These are phyloP conservation scores for Ogataea paraovalis DNA, from an alignment of 805 yeast species.

Conservation along the genomic window DNA sequence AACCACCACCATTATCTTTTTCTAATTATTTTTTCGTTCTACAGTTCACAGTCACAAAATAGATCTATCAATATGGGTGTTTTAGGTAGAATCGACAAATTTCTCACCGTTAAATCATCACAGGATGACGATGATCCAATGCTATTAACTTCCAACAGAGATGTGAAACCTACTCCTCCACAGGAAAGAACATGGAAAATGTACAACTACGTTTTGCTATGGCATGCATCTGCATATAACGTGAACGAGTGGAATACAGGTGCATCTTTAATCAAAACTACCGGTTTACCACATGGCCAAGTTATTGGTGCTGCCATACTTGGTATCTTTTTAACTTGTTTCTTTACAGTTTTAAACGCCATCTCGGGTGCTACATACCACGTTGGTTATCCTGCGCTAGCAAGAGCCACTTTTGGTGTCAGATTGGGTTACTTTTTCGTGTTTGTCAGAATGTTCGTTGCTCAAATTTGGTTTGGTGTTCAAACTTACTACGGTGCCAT, in stretches of 20 bases:
- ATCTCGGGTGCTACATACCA: slow-evolving; percentile 26
- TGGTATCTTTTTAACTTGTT: slow-evolving; percentile 10
- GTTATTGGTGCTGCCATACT: slow-evolving; percentile 16
- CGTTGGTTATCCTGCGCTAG: slow-evolving; percentile 35
- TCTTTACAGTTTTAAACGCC: slow-evolving; percentile 17
- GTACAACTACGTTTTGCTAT: slow-evolving; percentile 22
- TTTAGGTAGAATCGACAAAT: slow-evolving; percentile 25
- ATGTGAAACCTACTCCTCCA: slow-evolving; percentile 35
- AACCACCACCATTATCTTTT: no score
- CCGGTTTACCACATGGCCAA: slow-evolving; percentile 19
- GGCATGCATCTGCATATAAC: slow-evolving; percentile 25
- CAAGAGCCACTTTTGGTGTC: slow-evolving; percentile 36
- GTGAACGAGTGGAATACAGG: slow-evolving; percentile 31
- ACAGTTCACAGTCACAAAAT: no score
- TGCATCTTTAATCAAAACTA: slow-evolving; percentile 22
- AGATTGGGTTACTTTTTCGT: slow-evolving; percentile 33
- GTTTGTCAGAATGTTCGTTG: slow-evolving; percentile 33
- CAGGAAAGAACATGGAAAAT: slow-evolving; percentile 35
- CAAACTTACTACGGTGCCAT: slow-evolving; percentile 35
- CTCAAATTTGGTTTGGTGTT: slow-evolving; percentile 38
- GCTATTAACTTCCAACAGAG: slow-evolving; percentile 31
- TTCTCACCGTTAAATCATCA: slow-evolving; percentile 10
- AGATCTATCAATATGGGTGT: slow-evolving; percentile 17
- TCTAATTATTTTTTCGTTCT: no score
- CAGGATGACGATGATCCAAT: slow-evolving; percentile 23